Base-by-base conservation (phyloP, 2,329 filamentous ascomycete genomes). In the Thielaviopsis punctulata region DNA sequence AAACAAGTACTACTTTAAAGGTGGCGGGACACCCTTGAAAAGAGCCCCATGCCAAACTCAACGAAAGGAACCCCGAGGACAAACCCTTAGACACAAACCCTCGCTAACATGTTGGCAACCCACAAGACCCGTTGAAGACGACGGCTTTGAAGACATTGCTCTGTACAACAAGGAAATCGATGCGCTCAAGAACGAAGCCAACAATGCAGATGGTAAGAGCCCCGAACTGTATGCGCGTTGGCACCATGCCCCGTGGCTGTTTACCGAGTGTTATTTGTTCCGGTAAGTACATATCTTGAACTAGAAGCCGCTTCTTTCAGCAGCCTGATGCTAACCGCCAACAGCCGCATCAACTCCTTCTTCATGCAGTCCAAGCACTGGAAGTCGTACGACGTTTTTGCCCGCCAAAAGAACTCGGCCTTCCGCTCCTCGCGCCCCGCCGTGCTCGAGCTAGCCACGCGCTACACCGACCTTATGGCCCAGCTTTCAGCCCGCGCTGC, bases 221-320 rank as follows among this genome's bases (percentile, higher is more conserved):
- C 79, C 84, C 0, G 49, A 54, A 23, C 49, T 54, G 12, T 51
- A 51, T 23, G 43, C 52, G 21, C 80, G 76, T 46, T 98, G 92
- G 92, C 83, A 90, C 62, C 75, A 83, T 57, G 79, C 83, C 4
- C 77, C 88, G 5, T 98, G 92, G 92, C 75, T 98, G 1, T 98
- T 79, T 66, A 73, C 83, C 23, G 92, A 98, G 70, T 96, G 92
- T 71, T 96, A 96, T 65, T 75, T 98, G 54, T 96, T 90, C 70
- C 75, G 84, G 80, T 82, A 68, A 51, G 62, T 36, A 15, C 2
- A 10, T 15, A 3, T 27, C 25, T 27, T 27, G 25, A 27, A 6
- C 22, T 18, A n/a, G n/a, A 12, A 49, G 18, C 15, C 8, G 12
- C 9, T 9, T 47, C 22, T 43, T 3, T 15, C 33, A 44, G 23